Conservation (phyloP, 805 yeast species). For the Maudiozyma barnettii region DNA sequence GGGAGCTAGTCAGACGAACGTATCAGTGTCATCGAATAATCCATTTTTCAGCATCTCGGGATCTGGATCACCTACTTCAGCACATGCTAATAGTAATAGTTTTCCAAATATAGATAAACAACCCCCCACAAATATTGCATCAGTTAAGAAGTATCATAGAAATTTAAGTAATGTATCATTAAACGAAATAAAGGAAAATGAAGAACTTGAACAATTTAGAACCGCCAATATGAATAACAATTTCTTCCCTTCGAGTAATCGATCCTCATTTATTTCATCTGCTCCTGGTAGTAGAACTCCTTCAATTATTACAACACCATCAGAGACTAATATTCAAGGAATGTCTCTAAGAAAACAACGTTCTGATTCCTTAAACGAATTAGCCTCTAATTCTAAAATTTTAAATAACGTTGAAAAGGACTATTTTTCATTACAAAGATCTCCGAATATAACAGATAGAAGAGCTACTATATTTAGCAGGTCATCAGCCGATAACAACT, state of each 20-base stretch:
- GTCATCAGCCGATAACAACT: slow-evolving; percentile 1
- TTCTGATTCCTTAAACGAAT: slow-evolving; percentile 5
- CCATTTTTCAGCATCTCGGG: neutral
- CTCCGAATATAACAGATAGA: neutral
- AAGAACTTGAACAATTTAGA: slow-evolving; percentile 16
- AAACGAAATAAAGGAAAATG: slow-evolving; percentile 30
- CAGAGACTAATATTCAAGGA: neutral
- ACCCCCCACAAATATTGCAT: slow-evolving; percentile 5
- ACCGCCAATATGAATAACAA: neutral
- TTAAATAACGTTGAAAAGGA: neutral
- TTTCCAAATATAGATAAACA: neutral
- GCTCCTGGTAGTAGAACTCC: neutral
- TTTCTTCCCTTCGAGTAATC: neutral
- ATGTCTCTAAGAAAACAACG: slow-evolving; percentile 2
- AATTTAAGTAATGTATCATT: slow-evolving; percentile 24
- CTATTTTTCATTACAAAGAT: neutral
- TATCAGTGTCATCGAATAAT: neutral
- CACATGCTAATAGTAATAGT: neutral
- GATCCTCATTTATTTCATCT: slow-evolving; percentile 1
- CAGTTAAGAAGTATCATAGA: slow-evolving; percentile 1
- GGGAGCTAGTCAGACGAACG: neutral
- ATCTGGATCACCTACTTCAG: neutral
- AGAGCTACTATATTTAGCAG: neutral
- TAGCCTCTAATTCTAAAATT: slow-evolving; percentile 4
- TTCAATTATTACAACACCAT: neutral